phyloP scores from a whole-genome alignment of 176 grass and related monocot species.

The Stipa capillata region DNA sequence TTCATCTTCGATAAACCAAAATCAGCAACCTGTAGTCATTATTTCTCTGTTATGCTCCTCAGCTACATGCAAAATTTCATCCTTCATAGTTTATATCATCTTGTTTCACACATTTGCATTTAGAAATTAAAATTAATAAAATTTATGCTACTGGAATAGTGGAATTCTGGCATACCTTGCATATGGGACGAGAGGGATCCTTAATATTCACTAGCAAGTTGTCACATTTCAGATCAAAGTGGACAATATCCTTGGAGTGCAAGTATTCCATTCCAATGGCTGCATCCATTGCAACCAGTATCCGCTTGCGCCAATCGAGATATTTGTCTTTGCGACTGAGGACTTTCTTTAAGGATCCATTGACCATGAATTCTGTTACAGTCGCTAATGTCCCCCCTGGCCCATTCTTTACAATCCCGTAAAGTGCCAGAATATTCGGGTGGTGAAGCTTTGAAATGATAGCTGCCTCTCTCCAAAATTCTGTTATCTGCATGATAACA shows the following conservation, averaged over 20 bases:
- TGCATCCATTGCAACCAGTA: constrained; percentile 87
- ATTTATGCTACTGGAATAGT: not conserved
- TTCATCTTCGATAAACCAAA: constrained; percentile 98
- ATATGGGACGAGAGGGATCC: constrained; percentile 75
- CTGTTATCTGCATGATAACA: constrained; percentile 37
- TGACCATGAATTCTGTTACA: constrained; percentile 90
- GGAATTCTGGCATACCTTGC: constrained; percentile 53
- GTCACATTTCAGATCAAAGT: constrained; percentile 99
- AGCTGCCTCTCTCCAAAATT: constrained; percentile 84
- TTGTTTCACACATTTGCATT: not conserved
- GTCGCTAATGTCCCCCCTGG: constrained; percentile 69
- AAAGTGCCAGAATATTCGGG: constrained; percentile 88
- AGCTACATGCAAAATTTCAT: not conserved
- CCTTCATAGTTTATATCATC: not conserved
- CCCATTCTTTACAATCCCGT: constrained; percentile 77
- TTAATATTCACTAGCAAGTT: constrained; percentile 93
- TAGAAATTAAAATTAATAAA: not conserved
- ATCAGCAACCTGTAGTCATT: constrained; percentile 63
- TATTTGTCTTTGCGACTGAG: constrained; percentile 57
- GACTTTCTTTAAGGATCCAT: constrained; percentile 86
- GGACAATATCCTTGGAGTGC: constrained; percentile 81
- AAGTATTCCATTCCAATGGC: constrained; percentile 97
- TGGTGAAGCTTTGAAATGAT: constrained; percentile 91
- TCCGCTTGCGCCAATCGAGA: constrained; percentile 58
- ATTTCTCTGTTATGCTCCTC: constrained; percentile 5